Conservation (phyloP, 192 early-diverging fungal genomes). For the Linnemannia exigua region DNA sequence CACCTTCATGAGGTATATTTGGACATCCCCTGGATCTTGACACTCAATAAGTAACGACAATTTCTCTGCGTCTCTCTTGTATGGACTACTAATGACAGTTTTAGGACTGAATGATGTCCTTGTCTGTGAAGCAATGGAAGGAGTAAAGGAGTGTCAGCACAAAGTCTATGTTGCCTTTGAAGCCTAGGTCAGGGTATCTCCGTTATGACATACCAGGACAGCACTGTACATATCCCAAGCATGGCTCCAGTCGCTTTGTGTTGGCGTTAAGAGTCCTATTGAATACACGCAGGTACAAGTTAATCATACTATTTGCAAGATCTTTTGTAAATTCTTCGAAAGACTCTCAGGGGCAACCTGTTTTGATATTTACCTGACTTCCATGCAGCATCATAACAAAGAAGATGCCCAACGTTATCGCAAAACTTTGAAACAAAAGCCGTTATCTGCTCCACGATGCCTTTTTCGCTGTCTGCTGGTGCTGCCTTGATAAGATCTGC, state of each 20-base stretch:
- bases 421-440: constrained; percentile 26
- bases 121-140: background rate
- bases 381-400: constrained; percentile 53
- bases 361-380: constrained; percentile 27
- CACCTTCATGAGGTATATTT: constrained; percentile 17
- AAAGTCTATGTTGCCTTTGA: too few relatives aligned
- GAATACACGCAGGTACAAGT: background rate
- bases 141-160: too few relatives aligned
- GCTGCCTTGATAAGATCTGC: background rate
- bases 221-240: constrained; percentile 44
- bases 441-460: background rate
- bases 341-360: background rate
- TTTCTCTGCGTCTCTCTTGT: background rate
- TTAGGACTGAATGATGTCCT: background rate
- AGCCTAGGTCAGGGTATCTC: too few relatives aligned
- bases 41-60: constrained; percentile 11
- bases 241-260: constrained; percentile 20
- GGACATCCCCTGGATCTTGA: constrained; percentile 26
- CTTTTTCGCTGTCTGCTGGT: background rate
- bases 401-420: constrained; percentile 19
- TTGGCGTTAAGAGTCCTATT: constrained; percentile 31
- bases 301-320: background rate
- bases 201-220: constrained; percentile 28
- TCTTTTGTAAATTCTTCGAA: background rate
- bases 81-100: too few relatives aligned